These are phyloP conservation scores for Discostella pseudostelligera DNA, from an alignment of 108 stramenopile genomes.

Conservation along the genomic window DNA sequence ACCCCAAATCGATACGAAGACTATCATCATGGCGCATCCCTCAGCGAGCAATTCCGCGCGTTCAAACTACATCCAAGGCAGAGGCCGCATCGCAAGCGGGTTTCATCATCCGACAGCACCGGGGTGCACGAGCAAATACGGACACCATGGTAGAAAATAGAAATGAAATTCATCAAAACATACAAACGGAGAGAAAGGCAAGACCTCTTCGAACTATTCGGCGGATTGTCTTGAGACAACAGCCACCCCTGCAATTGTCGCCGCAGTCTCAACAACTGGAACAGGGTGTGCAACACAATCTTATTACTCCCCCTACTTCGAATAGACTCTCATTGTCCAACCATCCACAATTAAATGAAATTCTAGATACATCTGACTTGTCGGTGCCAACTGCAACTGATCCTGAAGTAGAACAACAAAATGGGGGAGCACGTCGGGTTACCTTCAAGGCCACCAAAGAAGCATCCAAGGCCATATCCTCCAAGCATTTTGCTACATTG, in stretches of 20 bases:
- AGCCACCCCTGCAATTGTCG: not conserved
- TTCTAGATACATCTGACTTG: not conserved
- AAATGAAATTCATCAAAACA: not conserved
- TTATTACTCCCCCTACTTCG: too few species aligned
- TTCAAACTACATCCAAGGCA: constrained; percentile 11
- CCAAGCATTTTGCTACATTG: constrained; percentile 15
- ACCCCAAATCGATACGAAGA: not conserved
- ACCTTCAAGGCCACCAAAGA: constrained; percentile 46
- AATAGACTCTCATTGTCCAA: not conserved
- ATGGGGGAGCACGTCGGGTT: constrained; percentile 27
- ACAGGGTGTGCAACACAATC: not conserved
- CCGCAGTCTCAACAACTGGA: too few species aligned
- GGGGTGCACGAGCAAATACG: not conserved
- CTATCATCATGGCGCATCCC: constrained; percentile 17
- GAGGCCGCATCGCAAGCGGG: constrained; percentile 41
- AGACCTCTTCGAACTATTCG: constrained; percentile 34
- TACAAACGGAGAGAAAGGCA: constrained; percentile 7
- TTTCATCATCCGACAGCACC: constrained; percentile 29
- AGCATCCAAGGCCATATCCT: constrained; percentile 23
- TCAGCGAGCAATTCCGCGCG: constrained; percentile 32
- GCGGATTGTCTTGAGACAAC: constrained; percentile 26
- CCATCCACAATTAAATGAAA: not conserved
- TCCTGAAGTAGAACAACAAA: too few species aligned
- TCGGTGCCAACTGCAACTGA: not conserved
- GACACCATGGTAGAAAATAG: not conserved